Evolutionary conservation across 768 basidiomycete species (phyloP).

Genomic region (Lentinula lateritia): DNA sequence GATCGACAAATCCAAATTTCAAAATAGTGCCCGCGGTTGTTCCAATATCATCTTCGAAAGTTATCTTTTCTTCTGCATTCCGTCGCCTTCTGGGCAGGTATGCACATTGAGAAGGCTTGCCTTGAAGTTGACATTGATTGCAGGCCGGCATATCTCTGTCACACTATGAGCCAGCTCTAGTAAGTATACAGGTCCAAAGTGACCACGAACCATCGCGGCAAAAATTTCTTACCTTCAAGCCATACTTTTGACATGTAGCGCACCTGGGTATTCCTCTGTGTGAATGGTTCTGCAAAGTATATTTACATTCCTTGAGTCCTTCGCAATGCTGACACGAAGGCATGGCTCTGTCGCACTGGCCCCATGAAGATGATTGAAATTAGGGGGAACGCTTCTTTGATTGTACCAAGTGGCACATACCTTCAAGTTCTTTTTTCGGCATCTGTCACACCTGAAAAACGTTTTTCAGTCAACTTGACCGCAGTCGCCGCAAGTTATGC

Average conservation of each 20-base stretch:
- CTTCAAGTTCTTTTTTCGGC: slow-evolving; percentile 5
- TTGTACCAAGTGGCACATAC: slow-evolving; percentile 1
- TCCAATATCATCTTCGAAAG: slow-evolving; percentile 5
- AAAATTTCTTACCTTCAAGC: background rate
- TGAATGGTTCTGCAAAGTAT: background rate
- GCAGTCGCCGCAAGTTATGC: background rate
- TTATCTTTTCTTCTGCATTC: slow-evolving; percentile 2
- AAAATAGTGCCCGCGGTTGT: slow-evolving; percentile 1
- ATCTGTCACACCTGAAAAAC: slow-evolving; percentile 3
- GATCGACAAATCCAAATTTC: background rate
- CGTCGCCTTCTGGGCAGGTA: slow-evolving; percentile 4
- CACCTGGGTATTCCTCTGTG: slow-evolving; percentile 7
- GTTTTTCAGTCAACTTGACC: background rate
- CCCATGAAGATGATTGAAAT: background rate
- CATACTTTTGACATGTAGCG: slow-evolving; percentile 2
- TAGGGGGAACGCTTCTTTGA: slow-evolving; percentile 5
- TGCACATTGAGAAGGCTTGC: background rate
- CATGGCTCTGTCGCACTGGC: slow-evolving; percentile 6
- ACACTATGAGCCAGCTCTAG: background rate
- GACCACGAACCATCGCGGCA: background rate
- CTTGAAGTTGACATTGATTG: slow-evolving; percentile 6
- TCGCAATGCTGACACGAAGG: slow-evolving; percentile 2
- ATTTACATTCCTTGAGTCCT: slow-evolving; percentile 5
- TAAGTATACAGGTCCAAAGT: background rate
- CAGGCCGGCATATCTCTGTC: slow-evolving; percentile 6